phyloP scores from a whole-genome alignment of 2,329 filamentous ascomycete species.

The Huntiella omanensis region DNA sequence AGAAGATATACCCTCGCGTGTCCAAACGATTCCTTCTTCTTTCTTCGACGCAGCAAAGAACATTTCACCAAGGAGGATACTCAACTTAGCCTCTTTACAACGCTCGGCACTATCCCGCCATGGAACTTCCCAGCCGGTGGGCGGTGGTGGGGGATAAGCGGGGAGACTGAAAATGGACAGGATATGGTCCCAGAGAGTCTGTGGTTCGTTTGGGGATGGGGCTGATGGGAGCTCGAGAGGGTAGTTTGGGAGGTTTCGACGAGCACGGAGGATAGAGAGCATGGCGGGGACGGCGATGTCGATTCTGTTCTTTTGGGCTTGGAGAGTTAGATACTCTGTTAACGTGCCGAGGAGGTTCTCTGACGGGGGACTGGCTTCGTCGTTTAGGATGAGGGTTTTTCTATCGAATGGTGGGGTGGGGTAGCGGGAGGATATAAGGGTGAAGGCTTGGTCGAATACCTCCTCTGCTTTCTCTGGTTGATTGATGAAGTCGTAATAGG shows the following conservation, averaged over 20 bases:
- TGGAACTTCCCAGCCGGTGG: constrained; percentile 50
- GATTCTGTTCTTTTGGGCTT: constrained; percentile 50
- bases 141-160: constrained; percentile 50
- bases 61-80: constrained; percentile 86
- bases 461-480: constrained; percentile 44
- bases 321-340: constrained; percentile 62
- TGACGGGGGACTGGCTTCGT: constrained; percentile 39
- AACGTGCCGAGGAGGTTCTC: constrained; percentile 57
- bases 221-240: constrained; percentile 13
- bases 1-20: constrained; percentile 65
- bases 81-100: constrained; percentile 73
- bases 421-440: constrained; percentile 44
- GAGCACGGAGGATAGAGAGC: constrained; percentile 63
- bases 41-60: constrained; percentile 46
- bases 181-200: neutral
- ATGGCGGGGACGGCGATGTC: constrained; percentile 62
- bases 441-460: constrained; percentile 58
- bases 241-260: constrained; percentile 36
- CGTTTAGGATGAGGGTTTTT: constrained; percentile 44
- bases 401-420: constrained; percentile 29
- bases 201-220: neutral
- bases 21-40: constrained; percentile 71
- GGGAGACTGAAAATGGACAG: constrained; percentile 22
- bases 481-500: constrained; percentile 67
- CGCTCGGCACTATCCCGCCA: constrained; percentile 43